Evolutionary conservation across 805 yeast genomes (phyloP).

Genomic region (Candida golubevii): DNA sequence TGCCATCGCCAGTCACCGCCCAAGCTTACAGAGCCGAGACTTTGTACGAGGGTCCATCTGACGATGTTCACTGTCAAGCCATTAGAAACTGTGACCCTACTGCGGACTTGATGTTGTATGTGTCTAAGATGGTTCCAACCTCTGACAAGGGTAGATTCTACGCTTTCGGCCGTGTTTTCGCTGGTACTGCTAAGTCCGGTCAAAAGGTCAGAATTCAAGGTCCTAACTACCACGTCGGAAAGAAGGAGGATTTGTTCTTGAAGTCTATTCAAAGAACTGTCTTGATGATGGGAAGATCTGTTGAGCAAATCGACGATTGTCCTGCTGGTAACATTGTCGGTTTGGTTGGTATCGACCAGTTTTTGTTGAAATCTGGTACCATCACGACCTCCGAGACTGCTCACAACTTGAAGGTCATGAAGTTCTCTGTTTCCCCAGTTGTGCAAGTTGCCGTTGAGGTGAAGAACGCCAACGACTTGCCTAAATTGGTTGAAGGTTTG

Average conservation of each 20-base stretch:
- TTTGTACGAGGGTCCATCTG: conserved; percentile 97
- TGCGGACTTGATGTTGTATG: conserved; percentile 98
- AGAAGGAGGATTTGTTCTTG: conserved; percentile 94
- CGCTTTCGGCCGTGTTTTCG: conserved; percentile 99
- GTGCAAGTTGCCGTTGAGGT: conserved; percentile 99
- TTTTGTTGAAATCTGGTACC: conserved; percentile 99
- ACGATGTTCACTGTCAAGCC: conserved; percentile 84
- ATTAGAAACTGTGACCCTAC: conserved; percentile 98
- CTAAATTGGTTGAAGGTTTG: conserved; percentile 99
- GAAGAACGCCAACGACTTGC: conserved; percentile 98
- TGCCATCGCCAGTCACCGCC: conserved; percentile 99
- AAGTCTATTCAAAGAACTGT: conserved; percentile 99
- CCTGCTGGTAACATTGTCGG: conserved; percentile 99
- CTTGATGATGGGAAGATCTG: conserved; percentile 98
- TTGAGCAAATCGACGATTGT: conserved; percentile 97
- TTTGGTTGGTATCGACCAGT: conserved; percentile 99
- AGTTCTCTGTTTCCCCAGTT: conserved; percentile 99
- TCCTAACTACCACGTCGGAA: conserved; percentile 98
- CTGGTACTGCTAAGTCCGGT: conserved; percentile 99
- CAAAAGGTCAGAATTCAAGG: conserved; percentile 99
- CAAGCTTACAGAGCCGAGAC: conserved; percentile 99
- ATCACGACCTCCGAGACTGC: conserved; percentile 94
- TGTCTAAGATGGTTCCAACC: conserved; percentile 99
- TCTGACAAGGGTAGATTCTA: conserved; percentile 99
- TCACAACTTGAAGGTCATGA: conserved; percentile 99